These are phyloP conservation scores for Solanum rostratum DNA, from an alignment of 257 asterid genomes.

Conservation along the genomic window DNA sequence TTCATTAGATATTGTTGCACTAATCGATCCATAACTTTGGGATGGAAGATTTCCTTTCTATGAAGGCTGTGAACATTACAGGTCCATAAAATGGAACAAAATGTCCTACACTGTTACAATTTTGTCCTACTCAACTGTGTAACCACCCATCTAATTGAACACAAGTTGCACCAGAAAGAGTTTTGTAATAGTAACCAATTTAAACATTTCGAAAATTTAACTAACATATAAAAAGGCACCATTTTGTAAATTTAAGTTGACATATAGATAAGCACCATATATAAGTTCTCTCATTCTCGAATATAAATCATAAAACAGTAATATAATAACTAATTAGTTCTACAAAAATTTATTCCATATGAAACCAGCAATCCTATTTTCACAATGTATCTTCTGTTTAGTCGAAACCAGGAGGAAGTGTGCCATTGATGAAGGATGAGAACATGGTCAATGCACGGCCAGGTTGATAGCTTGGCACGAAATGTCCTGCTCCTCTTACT, in stretches of 20 bases:
- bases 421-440: constrained; percentile 33
- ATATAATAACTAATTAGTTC: neutral
- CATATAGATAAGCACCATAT: neutral
- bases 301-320: neutral
- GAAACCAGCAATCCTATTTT: neutral
- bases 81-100: too few species aligned
- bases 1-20: too few species aligned
- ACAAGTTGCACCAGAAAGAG: too few species aligned
- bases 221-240: too few species aligned
- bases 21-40: too few species aligned
- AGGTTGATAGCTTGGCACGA: constrained; percentile 57
- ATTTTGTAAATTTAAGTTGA: neutral
- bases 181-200: too few species aligned
- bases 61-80: too few species aligned
- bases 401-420: constrained; percentile 25
- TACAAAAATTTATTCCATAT: neutral
- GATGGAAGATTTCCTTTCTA: too few species aligned
- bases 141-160: too few species aligned
- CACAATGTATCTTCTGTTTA: neutral
- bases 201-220: too few species aligned
- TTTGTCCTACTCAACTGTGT: too few species aligned
- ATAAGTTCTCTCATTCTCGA: neutral
- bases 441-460: constrained; percentile 38
- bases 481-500: constrained; percentile 55
- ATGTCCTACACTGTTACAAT: too few species aligned